phyloP scores from a whole-genome alignment of 257 asterid genomes.

The Solanum appendiculatum region DNA sequence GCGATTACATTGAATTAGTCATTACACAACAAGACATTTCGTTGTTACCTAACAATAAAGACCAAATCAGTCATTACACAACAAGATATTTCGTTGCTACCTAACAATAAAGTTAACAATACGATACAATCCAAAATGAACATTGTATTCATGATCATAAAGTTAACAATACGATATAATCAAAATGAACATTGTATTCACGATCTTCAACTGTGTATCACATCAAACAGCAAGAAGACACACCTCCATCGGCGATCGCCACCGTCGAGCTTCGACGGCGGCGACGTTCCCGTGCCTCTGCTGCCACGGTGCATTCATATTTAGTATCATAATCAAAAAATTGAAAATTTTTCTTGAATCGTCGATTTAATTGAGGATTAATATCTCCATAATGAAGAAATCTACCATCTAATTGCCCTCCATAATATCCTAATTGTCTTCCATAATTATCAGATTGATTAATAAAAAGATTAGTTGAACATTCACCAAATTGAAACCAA shows the following conservation, averaged over 20 bases:
- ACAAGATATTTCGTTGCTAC: no score
- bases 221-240: neutral
- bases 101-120: no score
- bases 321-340: neutral
- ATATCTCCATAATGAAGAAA: neutral
- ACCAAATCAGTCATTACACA: no score
- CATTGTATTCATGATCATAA: no score
- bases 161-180: no score
- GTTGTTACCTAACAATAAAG: no score
- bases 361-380: neutral
- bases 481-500: slow-evolving; percentile 19
- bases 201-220: neutral
- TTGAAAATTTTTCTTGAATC: neutral
- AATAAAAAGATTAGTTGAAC: slow-evolving; percentile 16
- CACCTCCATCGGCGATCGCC: neutral
- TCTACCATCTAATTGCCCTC: neutral
- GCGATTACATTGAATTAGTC: fast-evolving
- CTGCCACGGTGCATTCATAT: neutral
- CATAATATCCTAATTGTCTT: neutral
- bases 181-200: neutral
- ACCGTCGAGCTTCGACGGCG: neutral
- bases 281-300: neutral
- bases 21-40: no score
- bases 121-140: no score
- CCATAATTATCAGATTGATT: neutral